Evolutionary conservation across 345 rosid species (phyloP).

Genomic region (Brassica incana): DNA sequence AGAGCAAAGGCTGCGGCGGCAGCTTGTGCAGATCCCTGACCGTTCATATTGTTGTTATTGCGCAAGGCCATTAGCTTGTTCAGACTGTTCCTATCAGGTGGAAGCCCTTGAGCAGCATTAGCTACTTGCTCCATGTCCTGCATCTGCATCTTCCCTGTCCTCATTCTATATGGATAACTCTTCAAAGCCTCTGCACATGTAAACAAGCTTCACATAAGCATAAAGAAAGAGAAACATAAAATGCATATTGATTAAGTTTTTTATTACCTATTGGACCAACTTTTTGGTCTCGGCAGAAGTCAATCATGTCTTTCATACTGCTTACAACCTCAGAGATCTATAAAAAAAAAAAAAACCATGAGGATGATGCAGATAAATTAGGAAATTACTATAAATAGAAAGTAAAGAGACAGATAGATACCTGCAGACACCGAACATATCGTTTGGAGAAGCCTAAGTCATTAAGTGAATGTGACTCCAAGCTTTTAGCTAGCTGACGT

Average conservation of each 20-base stretch:
- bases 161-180: constrained; percentile 63
- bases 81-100: constrained; percentile 74
- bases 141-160: constrained; percentile 65
- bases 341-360: not conserved
- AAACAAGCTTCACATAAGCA: constrained; percentile 1
- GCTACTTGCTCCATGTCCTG: constrained; percentile 90
- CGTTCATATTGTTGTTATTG: constrained; percentile 50
- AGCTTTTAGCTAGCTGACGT: constrained; percentile 83
- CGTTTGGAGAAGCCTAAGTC: constrained; percentile 96
- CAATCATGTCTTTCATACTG: constrained; percentile 68
- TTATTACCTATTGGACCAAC: constrained; percentile 41
- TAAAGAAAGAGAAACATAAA: not conserved
- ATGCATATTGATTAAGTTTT: not conserved
- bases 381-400: not conserved
- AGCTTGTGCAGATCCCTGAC: constrained; percentile 85
- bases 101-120: constrained; percentile 67
- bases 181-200: constrained; percentile 81
- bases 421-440: constrained; percentile 97
- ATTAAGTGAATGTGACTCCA: constrained; percentile 86
- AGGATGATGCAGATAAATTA: constrained; percentile 14
- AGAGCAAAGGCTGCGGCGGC: constrained; percentile 81
- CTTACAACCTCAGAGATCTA: constrained; percentile 43
- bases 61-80: constrained; percentile 78
- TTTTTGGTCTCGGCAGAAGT: constrained; percentile 58
- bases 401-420: constrained; percentile 51